Base-by-base conservation (phyloP, 1,139 yeast genomes). In the Saccharomyces pastorianus region DNA sequence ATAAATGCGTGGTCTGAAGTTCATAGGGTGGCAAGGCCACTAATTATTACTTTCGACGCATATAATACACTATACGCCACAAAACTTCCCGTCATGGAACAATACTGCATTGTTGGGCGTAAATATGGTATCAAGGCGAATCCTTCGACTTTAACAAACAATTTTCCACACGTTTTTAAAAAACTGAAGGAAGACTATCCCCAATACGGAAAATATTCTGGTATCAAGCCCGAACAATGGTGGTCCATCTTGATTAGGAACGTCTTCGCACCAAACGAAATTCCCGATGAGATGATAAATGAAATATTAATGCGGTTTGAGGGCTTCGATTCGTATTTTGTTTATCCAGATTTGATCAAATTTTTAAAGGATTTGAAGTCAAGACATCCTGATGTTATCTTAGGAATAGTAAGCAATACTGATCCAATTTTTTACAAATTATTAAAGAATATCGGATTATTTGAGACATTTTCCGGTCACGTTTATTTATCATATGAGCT, bases 1-100 rank as follows among this genome's bases (percentile, higher is more conserved):
- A 42, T 59, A 9, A 46, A 34, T n/a, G 46, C 51, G 13, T 59
- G 61, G 61, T 48, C 52, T 5, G 42, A 34, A 7, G 50, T 48
- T 6, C 20, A 38, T 9, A 55, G 51, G 51, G 58, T 59, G 13
- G 47, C 48, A 17, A 48, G 69, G 47, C 87, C 88, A 2, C 72
- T 72, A 46, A 65, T 83, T 13, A 69, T 85, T 0, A 81, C 89
- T 0, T 77, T 85, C 57, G 91, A 85, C 68, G 85, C 84, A 0
- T 84, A 83, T 68, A 84, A 82, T 48, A 84, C 90, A 0, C 66
- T 85, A 9, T 84, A 83, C 64, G 71, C 78, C 0, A 86, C 89
- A 1, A 72, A 71, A n/a, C 69, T 68, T 26, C 80, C 86, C 0
- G 78, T 84, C 0, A 68, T 78, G 46, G 69, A 72, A 38, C 84